Conservation (phyloP, 352 stramenopile species). For the Phytophthora pisi region DNA sequence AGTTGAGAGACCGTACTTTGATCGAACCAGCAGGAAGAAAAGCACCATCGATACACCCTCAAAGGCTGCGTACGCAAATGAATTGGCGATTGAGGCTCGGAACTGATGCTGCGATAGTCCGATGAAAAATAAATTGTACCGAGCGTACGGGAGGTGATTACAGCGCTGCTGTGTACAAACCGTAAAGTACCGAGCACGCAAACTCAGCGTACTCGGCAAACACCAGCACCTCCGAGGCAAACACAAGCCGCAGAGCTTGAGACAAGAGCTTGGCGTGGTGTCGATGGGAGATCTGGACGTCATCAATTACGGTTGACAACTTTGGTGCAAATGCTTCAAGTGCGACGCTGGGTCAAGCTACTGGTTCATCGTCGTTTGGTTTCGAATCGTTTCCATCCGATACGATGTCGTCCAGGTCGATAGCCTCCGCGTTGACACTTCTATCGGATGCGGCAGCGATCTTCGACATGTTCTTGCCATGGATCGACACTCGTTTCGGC, state of each 20-base stretch:
- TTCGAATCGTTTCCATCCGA: not conserved
- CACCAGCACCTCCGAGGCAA: conserved; percentile 27
- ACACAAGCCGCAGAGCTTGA: conserved; percentile 32
- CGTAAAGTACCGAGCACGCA: conserved; percentile 30
- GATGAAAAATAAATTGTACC: conserved; percentile 23
- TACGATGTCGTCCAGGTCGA: not conserved
- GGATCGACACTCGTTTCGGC: not conserved
- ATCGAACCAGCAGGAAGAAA: not conserved
- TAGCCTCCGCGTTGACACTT: not conserved
- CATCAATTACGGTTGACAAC: conserved; percentile 6
- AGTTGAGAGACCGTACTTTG: not conserved
- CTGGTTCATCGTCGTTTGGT: not conserved
- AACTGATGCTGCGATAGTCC: conserved; percentile 7
- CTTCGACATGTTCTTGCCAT: not conserved
- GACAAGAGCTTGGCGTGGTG: conserved; percentile 24
- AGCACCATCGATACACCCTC: not conserved
- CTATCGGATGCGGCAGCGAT: not conserved
- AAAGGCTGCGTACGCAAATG: not conserved
- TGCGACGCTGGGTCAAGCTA: not conserved
- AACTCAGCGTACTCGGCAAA: conserved; percentile 42
- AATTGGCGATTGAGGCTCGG: not conserved
- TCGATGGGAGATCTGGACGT: conserved; percentile 19
- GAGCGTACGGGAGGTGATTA: conserved; percentile 15
- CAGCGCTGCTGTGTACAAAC: conserved; percentile 25
- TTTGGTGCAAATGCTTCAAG: not conserved